A percentile compares a stretch with the other conserved stretches of the same genome.
phyloP scores from a whole-genome alignment of 2,329 filamentous ascomycete species.

The Arthrobotrys sinensis region DNA sequence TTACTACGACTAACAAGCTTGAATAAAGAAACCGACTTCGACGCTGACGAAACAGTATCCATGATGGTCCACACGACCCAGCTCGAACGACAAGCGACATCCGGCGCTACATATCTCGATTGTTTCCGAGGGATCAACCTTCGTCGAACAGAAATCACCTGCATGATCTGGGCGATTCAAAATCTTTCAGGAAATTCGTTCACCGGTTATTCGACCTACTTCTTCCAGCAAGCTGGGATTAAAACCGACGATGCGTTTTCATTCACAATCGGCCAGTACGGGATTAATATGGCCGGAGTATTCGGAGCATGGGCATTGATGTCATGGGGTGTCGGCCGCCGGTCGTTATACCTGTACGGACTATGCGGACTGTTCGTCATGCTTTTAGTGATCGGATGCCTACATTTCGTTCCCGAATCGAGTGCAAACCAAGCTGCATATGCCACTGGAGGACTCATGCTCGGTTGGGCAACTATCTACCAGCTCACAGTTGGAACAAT shows the following conservation, averaged over 20 bases:
- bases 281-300: constrained; percentile 79
- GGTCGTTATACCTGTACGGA: constrained; percentile 65
- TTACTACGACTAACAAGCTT: constrained; percentile 77
- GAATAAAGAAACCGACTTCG: constrained; percentile 78
- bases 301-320: constrained; percentile 79
- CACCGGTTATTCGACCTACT: constrained; percentile 67
- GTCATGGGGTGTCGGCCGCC: constrained; percentile 67
- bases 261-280: constrained; percentile 70
- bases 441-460: constrained; percentile 87
- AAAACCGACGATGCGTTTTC: constrained; percentile 67
- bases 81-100: constrained; percentile 75
- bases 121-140: constrained; percentile 86
- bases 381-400: constrained; percentile 65
- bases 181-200: constrained; percentile 67
- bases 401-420: constrained; percentile 61
- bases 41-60: constrained; percentile 86
- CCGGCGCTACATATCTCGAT: constrained; percentile 78
- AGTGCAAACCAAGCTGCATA: constrained; percentile 81
- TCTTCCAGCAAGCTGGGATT: constrained; percentile 70
- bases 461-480: constrained; percentile 85
- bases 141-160: constrained; percentile 82
- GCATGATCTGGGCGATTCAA: constrained; percentile 70
- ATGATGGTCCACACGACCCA: constrained; percentile 95
- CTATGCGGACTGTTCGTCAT: constrained; percentile 66
- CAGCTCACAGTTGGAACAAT: constrained; percentile 91